Evolutionary conservation across 1,284 basidiomycete genomes (phyloP).

Genomic region (Cryptococcus jaspeensis): DNA sequence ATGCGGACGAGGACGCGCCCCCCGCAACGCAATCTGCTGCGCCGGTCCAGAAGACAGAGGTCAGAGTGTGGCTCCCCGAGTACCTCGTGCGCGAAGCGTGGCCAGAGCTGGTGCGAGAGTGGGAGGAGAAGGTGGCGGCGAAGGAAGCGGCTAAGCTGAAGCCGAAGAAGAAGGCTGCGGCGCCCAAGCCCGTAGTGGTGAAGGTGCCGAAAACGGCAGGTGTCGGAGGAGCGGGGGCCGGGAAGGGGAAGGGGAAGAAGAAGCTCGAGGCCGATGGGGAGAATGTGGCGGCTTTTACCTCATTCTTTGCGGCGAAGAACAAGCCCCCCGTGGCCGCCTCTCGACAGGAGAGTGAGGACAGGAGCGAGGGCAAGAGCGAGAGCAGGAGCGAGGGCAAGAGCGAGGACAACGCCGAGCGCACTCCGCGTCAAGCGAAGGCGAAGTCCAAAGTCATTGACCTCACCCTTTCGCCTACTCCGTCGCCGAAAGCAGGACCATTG

Average conservation of each 20-base stretch:
- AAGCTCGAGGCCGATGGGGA: conserved; percentile 8
- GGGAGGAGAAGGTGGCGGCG: conserved; percentile 25
- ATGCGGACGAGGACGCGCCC: conserved; percentile 1
- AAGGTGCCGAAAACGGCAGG: neutral
- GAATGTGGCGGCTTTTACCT: conserved; percentile 13
- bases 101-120: conserved; percentile 28
- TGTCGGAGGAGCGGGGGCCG: neutral
- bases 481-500: neutral
- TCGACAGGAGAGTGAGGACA: neutral
- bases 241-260: conserved; percentile 7
- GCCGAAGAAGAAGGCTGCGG: conserved; percentile 14
- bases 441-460: neutral
- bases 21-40: neutral
- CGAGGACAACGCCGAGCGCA: conserved; percentile 9
- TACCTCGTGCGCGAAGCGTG: conserved; percentile 38
- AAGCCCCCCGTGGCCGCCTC: neutral
- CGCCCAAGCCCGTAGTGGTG: neutral
- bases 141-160: conserved; percentile 15
- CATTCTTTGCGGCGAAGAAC: conserved; percentile 12
- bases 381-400: too few relatives aligned
- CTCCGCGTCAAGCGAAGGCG: neutral
- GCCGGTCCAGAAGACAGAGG: conserved; percentile 15
- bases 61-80: conserved; percentile 35
- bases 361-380: too few relatives aligned
- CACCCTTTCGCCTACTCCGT: too few relatives aligned